Evolutionary conservation across 192 early-diverging fungal species (phyloP).

Genomic region (Coemansia sp.): DNA sequence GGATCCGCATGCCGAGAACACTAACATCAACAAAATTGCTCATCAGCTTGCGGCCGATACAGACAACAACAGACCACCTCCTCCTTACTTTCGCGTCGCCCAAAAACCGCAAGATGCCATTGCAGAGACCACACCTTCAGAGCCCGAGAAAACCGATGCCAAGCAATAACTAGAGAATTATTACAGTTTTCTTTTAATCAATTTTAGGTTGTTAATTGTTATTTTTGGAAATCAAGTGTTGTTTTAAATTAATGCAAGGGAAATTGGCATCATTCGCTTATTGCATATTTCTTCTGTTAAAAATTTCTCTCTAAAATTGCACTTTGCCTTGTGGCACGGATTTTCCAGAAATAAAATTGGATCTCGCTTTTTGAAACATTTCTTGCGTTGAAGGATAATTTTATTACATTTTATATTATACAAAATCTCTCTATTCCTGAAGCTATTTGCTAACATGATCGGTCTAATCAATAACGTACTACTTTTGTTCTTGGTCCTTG

Average conservation of each 20-base stretch:
- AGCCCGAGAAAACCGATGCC: neutral
- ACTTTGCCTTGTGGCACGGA: too few relatives aligned
- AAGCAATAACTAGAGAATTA: neutral
- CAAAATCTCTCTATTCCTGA: neutral
- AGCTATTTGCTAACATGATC: neutral
- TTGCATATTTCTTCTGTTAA: too few relatives aligned
- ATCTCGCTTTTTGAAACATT: too few relatives aligned
- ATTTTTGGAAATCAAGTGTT: neutral
- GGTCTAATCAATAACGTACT: neutral
- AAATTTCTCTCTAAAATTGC: too few relatives aligned
- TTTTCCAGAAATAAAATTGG: too few relatives aligned
- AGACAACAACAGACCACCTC: neutral
- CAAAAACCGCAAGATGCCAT: neutral
- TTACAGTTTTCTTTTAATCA: neutral
- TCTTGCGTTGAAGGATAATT: too few relatives aligned
- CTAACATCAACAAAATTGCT: too few relatives aligned
- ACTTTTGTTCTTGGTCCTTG: neutral
- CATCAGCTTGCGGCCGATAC: too few relatives aligned
- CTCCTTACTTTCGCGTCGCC: neutral
- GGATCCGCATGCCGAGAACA: too few relatives aligned
- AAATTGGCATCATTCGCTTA: too few relatives aligned
- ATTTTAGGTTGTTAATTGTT: neutral
- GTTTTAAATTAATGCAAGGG: too few relatives aligned
- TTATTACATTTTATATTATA: neutral
- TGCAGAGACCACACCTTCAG: too few relatives aligned